Base-by-base conservation (phyloP, 2,329 filamentous ascomycete species). In the Penicillium sp. region DNA sequence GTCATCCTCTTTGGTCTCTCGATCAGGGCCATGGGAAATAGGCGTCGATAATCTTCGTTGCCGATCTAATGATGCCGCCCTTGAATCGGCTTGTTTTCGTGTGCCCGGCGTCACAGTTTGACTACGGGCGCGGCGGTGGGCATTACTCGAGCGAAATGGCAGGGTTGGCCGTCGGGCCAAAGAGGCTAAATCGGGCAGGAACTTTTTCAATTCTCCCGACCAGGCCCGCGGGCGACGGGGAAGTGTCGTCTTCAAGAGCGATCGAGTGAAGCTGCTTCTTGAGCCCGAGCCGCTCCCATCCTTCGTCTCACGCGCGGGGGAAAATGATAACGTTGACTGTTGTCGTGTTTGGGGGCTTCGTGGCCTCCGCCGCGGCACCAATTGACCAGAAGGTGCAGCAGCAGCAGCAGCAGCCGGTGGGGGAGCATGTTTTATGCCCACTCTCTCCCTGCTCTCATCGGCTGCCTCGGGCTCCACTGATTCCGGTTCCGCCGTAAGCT, bases 201-300 rank as follows among this genome's bases (percentile, higher is more conserved):
- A 63, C 49, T 61, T 70, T 47, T 61, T 70, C 39, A 70, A 46
- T 27, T 70, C 67, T 4, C 65, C 65, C 3, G 67, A 69, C 61
- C 64, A 67, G 7, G 66, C 65, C 1, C 67, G 66, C 24, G 65
- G 63, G 5, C 67, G 57, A 7, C 58, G 51, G 24, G 67, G 65
- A 36, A 68, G 46, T 4, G 63, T 54, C 8, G 56, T 65, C 39
- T 65, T 68, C 48, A 69, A 48, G 12, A 69, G 55, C 5, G 65
- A 62, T 13, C 64, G 61, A 5, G 66, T 67, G 44, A 69, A 67
- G 39, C 65, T 63, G 24, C 60, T 56, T 26, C 66, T 62, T 3
- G 55, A 50, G 25, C 32, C 44, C 18, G 39, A 39, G 9, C 28
- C 34, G 27, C 43, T 44, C 9, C 54, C 50, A 38, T 59, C 54